Conservation (phyloP, 352 stramenopile genomes). For the Pythium brachiatum region DNA sequence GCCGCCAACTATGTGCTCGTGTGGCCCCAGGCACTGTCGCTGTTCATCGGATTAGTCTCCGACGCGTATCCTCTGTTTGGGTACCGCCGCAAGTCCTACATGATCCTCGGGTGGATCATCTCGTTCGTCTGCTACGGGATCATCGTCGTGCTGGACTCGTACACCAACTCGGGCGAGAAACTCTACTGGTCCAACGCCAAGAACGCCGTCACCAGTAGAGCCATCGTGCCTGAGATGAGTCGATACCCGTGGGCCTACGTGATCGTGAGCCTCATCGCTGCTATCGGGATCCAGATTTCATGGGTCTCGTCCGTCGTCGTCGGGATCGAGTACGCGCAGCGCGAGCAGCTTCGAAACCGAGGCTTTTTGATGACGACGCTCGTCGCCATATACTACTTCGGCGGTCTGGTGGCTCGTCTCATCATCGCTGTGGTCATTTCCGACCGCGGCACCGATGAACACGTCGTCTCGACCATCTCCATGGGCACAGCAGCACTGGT, state of each 20-base stretch:
- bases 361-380: constrained; percentile 16
- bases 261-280: constrained; percentile 14
- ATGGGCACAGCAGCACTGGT: constrained; percentile 13
- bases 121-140: constrained; percentile 8
- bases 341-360: constrained; percentile 23
- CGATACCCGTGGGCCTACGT: constrained; percentile 9
- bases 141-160: constrained; percentile 14
- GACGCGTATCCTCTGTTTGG: constrained; percentile 62
- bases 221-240: not conserved
- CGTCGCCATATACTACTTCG: constrained; percentile 13
- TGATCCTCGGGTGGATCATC: constrained; percentile 49
- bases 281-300: constrained; percentile 21
- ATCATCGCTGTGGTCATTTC: constrained; percentile 4
- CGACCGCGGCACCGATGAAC: not conserved
- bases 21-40: constrained; percentile 58
- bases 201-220: too few species aligned
- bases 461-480: constrained; percentile 13
- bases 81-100: constrained; percentile 78
- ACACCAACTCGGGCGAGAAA: constrained; percentile 2
- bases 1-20: constrained; percentile 32
- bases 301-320: constrained; percentile 17
- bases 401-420: not conserved
- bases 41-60: constrained; percentile 65
- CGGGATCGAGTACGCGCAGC: constrained; percentile 29
- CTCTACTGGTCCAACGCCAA: not conserved